A percentile compares a stretch with the other conserved stretches of the same genome.
phyloP scores from a whole-genome alignment of 1,139 yeast genomes.

The Blastobotrys illinoisensis region DNA sequence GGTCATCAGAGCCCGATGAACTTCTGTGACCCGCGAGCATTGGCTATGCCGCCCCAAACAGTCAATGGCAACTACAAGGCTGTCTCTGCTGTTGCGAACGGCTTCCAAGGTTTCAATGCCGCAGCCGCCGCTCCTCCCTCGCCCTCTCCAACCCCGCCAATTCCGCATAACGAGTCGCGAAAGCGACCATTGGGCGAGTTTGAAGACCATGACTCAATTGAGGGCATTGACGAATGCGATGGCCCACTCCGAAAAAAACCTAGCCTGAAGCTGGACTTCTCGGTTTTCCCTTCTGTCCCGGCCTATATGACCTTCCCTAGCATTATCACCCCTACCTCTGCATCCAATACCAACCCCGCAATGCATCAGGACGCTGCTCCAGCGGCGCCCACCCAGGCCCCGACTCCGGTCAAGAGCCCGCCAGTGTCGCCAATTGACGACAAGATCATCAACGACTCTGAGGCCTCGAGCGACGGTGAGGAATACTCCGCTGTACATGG shows the following conservation, averaged over 20 bases:
- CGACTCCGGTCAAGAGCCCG: slow-evolving; percentile 2
- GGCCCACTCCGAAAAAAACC: not conserved
- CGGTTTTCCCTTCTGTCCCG: not conserved
- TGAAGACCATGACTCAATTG: not conserved
- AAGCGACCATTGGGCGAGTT: slow-evolving; percentile 7
- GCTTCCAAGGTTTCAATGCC: not conserved
- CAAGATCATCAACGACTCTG: not conserved
- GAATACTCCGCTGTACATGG: not conserved
- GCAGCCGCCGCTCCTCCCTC: slow-evolving; percentile 3
- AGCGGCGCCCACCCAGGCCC: not conserved
- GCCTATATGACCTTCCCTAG: not conserved
- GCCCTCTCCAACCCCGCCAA: slow-evolving; percentile 11
- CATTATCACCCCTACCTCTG: not conserved
- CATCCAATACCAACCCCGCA: not conserved
- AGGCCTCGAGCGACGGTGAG: not conserved
- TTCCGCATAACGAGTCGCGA: slow-evolving; percentile 2
- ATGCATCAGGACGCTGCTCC: not conserved
- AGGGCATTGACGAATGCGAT: not conserved
- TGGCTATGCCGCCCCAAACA: slow-evolving; percentile 5
- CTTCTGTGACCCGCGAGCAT: slow-evolving; percentile 12
- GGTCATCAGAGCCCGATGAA: slow-evolving; percentile 1
- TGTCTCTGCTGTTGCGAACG: not conserved
- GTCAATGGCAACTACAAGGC: not conserved
- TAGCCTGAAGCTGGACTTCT: slow-evolving; percentile 4
- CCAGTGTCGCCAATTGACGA: slow-evolving; percentile 6